Conservation (phyloP, 345 rosid genomes). For the Draba incana region DNA sequence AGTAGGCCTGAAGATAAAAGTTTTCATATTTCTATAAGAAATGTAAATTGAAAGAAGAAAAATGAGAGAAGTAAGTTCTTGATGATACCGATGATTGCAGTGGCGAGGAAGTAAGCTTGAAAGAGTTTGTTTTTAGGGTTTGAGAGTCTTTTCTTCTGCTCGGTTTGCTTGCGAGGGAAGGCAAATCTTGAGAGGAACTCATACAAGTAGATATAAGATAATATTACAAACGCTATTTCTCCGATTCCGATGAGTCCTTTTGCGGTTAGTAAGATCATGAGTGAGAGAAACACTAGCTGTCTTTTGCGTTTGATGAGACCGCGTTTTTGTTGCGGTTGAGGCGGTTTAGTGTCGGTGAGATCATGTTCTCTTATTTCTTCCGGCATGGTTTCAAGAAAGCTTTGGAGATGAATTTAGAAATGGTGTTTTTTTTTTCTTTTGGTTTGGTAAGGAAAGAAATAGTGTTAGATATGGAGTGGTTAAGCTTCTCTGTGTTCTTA, state of each 20-base stretch:
- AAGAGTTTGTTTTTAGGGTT: slow-evolving; percentile 54
- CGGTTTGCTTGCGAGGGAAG: slow-evolving; percentile 52
- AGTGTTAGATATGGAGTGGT: slow-evolving; percentile 38
- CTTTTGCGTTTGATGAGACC: slow-evolving; percentile 53
- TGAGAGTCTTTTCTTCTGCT: slow-evolving; percentile 47
- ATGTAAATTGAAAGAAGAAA: neutral
- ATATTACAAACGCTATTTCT: slow-evolving; percentile 63
- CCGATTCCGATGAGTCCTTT: slow-evolving; percentile 60
- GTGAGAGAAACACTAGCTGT: slow-evolving; percentile 64
- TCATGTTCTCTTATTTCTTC: slow-evolving; percentile 26
- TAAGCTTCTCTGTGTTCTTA: slow-evolving; percentile 41
- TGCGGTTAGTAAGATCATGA: slow-evolving; percentile 56
- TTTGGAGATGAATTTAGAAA: slow-evolving; percentile 11
- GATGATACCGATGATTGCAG: slow-evolving; percentile 53
- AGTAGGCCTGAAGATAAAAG: slow-evolving; percentile 37
- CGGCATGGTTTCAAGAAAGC: slow-evolving; percentile 22
- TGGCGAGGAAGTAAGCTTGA: slow-evolving; percentile 52
- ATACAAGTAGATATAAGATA: slow-evolving; percentile 60
- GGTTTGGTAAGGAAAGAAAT: slow-evolving; percentile 31
- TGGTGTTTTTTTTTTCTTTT: neutral
- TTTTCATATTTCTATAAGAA: neutral
- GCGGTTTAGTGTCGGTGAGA: slow-evolving; percentile 23
- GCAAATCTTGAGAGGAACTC: slow-evolving; percentile 59
- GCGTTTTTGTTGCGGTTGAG: slow-evolving; percentile 19
- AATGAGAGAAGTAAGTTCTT: neutral